Percentiles rank a stretch among this genome's conserved stretches.
Conservation (phyloP, 176 grass and related monocot genomes). For the Guadua angustifolia region DNA sequence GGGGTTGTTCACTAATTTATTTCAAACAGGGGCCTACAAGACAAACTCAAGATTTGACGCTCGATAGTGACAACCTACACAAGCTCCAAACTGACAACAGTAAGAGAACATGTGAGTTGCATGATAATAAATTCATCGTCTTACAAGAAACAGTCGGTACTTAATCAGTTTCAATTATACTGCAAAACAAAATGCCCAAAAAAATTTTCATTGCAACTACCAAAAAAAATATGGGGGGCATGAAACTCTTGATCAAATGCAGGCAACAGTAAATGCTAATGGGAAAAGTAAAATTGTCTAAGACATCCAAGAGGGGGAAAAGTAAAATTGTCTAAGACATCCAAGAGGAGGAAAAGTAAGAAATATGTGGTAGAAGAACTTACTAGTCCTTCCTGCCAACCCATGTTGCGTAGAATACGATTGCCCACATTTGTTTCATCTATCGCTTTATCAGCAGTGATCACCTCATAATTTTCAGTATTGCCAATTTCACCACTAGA, state of each 20-base stretch:
- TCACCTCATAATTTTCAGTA: slow-evolving; percentile 86
- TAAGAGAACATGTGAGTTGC: not conserved
- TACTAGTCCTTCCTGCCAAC: slow-evolving; percentile 87
- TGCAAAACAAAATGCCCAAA: not conserved
- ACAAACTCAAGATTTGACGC: not conserved
- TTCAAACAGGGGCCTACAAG: not conserved
- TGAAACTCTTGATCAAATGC: not conserved
- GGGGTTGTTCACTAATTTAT: not conserved
- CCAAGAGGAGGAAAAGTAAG: not conserved
- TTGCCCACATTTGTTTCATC: slow-evolving; percentile 97
- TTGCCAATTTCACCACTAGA: slow-evolving; percentile 67
- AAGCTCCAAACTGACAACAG: not conserved
- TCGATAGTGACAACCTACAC: not conserved
- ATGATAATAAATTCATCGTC: not conserved
- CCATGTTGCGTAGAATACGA: slow-evolving; percentile 91
- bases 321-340: slow-evolving; percentile 17
- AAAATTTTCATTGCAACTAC: not conserved
- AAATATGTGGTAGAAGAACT: slow-evolving; percentile 30
- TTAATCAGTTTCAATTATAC: not conserved
- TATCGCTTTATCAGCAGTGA: slow-evolving; percentile 79
- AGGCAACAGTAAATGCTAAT: not conserved
- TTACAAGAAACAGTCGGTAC: not conserved
- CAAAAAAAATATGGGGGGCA: not conserved
- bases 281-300: slow-evolving; percentile 12
- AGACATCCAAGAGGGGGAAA: slow-evolving; percentile 4